phyloP scores from a whole-genome alignment of 306 rosid species.

The Cyamopsis tetragonoloba region DNA sequence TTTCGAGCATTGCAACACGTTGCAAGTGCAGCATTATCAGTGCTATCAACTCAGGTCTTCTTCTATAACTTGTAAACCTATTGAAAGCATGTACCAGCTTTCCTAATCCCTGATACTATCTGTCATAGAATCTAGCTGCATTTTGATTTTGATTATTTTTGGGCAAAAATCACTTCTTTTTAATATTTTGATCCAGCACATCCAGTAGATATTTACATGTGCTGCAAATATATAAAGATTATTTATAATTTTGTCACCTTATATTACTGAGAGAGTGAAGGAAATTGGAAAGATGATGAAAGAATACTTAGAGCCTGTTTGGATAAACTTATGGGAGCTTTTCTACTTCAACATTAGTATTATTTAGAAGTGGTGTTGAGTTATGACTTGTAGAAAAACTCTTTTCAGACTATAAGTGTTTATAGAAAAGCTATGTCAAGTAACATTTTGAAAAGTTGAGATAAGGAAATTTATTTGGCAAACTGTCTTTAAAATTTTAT shows the following conservation, averaged over 20 bases:
- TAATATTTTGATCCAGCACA: neutral
- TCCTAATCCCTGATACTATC: neutral
- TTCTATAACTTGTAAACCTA: conserved; percentile 16
- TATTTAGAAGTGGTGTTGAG: too few species aligned
- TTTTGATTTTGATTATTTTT: neutral
- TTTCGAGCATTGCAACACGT: conserved; percentile 89
- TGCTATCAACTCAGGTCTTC: conserved; percentile 83
- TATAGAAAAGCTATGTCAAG: too few species aligned
- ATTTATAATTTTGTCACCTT: neutral
- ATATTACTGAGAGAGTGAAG: neutral
- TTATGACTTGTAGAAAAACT: too few species aligned
- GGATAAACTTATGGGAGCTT: too few species aligned
- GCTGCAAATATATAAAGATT: neutral
- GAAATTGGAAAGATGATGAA: neutral
- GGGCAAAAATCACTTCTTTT: neutral
- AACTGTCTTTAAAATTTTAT: too few species aligned
- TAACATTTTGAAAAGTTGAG: too few species aligned
- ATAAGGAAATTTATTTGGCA: too few species aligned
- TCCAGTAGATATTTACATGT: neutral
- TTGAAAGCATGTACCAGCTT: neutral
- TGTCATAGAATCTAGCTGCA: neutral
- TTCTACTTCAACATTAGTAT: too few species aligned
- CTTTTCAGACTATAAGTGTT: too few species aligned
- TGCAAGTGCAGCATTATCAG: conserved; percentile 79
- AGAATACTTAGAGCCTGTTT: too few species aligned